Evolutionary conservation across 1,284 basidiomycete species (phyloP), one percentile per base, ranked within the genome.

Genomic region (Inonotus hispidus): DNA sequence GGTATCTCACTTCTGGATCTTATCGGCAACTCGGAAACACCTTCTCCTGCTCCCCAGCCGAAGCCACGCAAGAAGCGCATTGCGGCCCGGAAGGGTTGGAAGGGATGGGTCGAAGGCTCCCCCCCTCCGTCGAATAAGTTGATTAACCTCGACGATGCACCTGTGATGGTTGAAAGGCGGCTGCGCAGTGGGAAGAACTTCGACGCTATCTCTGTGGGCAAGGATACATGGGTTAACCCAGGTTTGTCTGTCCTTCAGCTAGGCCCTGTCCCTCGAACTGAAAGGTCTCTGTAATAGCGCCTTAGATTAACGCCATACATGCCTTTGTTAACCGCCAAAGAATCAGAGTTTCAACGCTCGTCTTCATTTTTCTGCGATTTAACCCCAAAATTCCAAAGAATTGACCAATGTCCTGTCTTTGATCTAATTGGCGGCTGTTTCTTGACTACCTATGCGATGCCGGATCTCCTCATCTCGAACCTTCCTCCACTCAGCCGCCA

Each of bases 51-150:
- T 32, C 64, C 64, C 45, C 71, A 69, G 46, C 65, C 63, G 37
- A 63, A 43, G 29, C 67, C 71, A 21, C 82, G 84, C 62, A 91
- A 78, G 77, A 88, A 86, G 77, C 82, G 90, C 27, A 76, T 81
- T 21, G 85, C 84, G 0, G 85, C 83, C 38, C 84, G 79, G 70
- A 89, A 88, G 70, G 90, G 88, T 43, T 94, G 92, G 84, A 92
- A 90, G 74, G 88, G 88, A 56, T 92, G 89, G 89, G 86, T 90
- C 19, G 89, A 90, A 74, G 87, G 87, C 64, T 89, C 87, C 11
- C 87, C 89, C 7, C 86, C 82, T 53, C 89, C 90, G 7, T 90
- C 85, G 23, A 84, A 85, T 68, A 92, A 87, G 70, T 74, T 90
- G 61, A 92, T 90, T 73, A 92, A 91, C 66, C 80, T 90, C 67